Base-by-base conservation (phyloP, 2,329 filamentous ascomycete genomes). In the Penicillium sp. region DNA sequence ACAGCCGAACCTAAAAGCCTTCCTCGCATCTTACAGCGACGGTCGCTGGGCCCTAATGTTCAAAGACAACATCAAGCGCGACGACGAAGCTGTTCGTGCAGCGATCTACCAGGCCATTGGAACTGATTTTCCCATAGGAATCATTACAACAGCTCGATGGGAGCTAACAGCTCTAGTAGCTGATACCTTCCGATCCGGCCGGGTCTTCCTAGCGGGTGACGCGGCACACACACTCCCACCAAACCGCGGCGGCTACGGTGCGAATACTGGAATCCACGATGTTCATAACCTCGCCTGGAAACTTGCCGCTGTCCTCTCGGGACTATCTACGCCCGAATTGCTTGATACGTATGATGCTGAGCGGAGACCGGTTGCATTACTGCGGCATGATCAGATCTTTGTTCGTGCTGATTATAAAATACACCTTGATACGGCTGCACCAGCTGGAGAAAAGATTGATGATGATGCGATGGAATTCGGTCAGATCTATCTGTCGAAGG, bases 241-340 rank as follows among this genome's bases (percentile, higher is more conserved):
- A 1, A 64, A 61, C 35, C 66, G 70, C 12, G 67, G 64, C 15
- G 70, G 69, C 5, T 63, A 67, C 18, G 69, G 70, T 4, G 69
- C 67, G 1, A 77, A 73, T 45, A 69, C 72, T 0, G 67, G 69
- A 5, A 58, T 78, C 49, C 57, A 69, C 9, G 77, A 80, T 53
- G 77, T 69, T 0, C 67, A 74, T 35, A 76, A 79, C 37, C 66
- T 80, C 1, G 70, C 73, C 1, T 79, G 76, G 77, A 79, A 78
- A 59, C 54, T 79, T 0, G 70, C 72, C 1, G 62, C 65, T 1
- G 73, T 76, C 0, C 22, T 76, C 0, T 62, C 55, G 0, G 64
- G 69, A 0, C 41, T 58, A 2, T 67, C 69, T 0, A 54, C 25
- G 0, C 29, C 56, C 3, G 53, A 41, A 0, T 50, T 79, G 1